phyloP scores from a whole-genome alignment of 2,329 filamentous ascomycete genomes.

The Cercospora zeae-maydis region DNA sequence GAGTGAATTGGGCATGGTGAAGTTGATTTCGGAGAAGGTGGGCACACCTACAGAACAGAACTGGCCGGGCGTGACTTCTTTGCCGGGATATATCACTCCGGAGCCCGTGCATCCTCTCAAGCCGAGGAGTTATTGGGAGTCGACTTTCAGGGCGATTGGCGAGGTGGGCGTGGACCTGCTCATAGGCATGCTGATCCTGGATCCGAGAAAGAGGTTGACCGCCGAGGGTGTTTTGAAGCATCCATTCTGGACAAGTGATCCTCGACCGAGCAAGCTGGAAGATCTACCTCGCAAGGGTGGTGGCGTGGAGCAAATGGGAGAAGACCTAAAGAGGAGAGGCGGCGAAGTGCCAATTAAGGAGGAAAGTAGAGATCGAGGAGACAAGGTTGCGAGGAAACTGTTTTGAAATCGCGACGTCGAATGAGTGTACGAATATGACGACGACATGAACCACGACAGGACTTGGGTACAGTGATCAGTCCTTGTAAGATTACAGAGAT shows the following conservation, averaged over 20 bases:
- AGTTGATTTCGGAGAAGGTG: constrained; percentile 76
- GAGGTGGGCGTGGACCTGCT: constrained; percentile 81
- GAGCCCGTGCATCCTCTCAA: constrained; percentile 57
- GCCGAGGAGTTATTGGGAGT: constrained; percentile 68
- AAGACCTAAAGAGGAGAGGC: constrained; percentile 73
- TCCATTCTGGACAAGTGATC: constrained; percentile 79
- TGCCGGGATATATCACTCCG: constrained; percentile 75
- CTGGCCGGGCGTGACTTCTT: constrained; percentile 84
- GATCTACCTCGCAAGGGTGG: constrained; percentile 75
- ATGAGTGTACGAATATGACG: neutral
- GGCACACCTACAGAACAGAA: constrained; percentile 91
- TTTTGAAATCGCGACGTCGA: neutral
- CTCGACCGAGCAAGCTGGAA: constrained; percentile 75
- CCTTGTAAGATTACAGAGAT: neutral
- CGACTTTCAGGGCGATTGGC: constrained; percentile 75
- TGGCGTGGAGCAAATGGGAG: constrained; percentile 70
- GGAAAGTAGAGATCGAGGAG: constrained; percentile 51
- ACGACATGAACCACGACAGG: neutral
- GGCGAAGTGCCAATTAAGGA: constrained; percentile 62
- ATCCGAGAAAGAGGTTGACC: constrained; percentile 79
- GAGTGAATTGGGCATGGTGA: constrained; percentile 81
- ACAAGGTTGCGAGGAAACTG: constrained; percentile 72
- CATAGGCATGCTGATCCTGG: constrained; percentile 76
- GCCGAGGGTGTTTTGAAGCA: constrained; percentile 76
- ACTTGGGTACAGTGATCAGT: neutral